Evolutionary conservation across 2,329 filamentous ascomycete genomes (phyloP).

Genomic region (Botryotinia calthae): DNA sequence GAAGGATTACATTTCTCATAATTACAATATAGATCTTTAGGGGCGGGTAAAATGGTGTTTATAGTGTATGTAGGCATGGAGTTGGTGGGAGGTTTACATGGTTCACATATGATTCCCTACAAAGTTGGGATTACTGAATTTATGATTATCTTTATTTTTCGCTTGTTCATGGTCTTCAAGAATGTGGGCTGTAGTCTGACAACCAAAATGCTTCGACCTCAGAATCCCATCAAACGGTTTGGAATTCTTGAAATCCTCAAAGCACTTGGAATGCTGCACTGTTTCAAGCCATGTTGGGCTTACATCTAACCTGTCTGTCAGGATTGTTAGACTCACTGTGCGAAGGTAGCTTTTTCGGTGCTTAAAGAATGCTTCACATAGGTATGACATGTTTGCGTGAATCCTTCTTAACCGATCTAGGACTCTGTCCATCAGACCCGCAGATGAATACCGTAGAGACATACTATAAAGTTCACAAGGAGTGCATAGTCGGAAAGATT

Average conservation of each 20-base stretch:
- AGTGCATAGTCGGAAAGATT: neutral
- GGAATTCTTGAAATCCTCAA: neutral
- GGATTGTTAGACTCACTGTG: neutral
- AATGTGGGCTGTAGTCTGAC: neutral
- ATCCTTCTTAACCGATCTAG: neutral
- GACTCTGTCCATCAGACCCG: neutral
- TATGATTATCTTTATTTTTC: neutral
- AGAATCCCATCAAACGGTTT: neutral
- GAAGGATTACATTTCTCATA: constrained; percentile 81
- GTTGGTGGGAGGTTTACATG: constrained; percentile 24
- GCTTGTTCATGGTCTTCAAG: neutral
- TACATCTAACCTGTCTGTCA: neutral
- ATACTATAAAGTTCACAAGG: neutral
- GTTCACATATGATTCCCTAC: neutral
- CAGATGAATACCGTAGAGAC: neutral
- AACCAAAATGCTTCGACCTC: neutral
- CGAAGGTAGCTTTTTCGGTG: neutral
- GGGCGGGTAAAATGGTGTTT: constrained; percentile 23
- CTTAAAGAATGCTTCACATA: neutral
- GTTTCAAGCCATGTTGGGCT: neutral
- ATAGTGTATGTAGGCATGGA: constrained; percentile 25
- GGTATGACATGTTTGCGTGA: neutral
- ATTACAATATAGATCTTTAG: constrained; percentile 17
- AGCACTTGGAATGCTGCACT: neutral
- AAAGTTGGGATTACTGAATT: constrained; percentile 10